phyloP scores from a whole-genome alignment of 768 basidiomycete species.

The Phallus indusiatus region DNA sequence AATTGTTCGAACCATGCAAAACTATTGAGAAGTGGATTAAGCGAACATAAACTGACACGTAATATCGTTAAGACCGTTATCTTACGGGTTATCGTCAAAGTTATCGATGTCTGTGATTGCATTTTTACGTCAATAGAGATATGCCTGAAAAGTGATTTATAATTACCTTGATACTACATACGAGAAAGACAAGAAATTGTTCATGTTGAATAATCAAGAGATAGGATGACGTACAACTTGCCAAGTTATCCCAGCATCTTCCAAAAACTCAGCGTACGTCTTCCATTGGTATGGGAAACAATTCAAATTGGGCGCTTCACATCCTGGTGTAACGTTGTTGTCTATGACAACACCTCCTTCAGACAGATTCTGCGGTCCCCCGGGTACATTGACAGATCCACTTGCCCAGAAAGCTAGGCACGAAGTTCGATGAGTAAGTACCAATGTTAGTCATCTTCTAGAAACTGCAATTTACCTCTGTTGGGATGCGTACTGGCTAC shows the following conservation, averaged over 20 bases:
- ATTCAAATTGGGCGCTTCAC: constrained; percentile 1
- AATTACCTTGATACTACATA: neutral
- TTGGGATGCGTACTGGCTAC: constrained; percentile 6
- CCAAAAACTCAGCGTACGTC: neutral
- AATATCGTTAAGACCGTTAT: neutral
- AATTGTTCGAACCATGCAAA: neutral
- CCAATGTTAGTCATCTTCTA: neutral
- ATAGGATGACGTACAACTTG: neutral
- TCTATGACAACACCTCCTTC: constrained; percentile 3
- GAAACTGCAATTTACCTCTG: neutral
- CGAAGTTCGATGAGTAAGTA: neutral
- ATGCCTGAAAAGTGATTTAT: neutral
- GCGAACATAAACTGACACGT: neutral
- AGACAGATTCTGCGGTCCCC: constrained; percentile 5
- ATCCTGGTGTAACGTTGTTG: constrained; percentile 9
- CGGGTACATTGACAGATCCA: constrained; percentile 10
- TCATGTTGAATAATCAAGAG: neutral
- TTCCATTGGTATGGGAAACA: constrained; percentile 9
- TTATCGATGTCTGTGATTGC: neutral
- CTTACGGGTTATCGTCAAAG: constrained; percentile 5
- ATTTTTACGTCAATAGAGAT: neutral
- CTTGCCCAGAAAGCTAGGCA: constrained; percentile 6
- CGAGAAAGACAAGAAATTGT: neutral
- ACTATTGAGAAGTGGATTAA: neutral
- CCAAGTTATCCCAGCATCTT: neutral